Evolutionary conservation across 1,284 basidiomycete species (phyloP).

Genomic region (Pisolithus thermaeus): DNA sequence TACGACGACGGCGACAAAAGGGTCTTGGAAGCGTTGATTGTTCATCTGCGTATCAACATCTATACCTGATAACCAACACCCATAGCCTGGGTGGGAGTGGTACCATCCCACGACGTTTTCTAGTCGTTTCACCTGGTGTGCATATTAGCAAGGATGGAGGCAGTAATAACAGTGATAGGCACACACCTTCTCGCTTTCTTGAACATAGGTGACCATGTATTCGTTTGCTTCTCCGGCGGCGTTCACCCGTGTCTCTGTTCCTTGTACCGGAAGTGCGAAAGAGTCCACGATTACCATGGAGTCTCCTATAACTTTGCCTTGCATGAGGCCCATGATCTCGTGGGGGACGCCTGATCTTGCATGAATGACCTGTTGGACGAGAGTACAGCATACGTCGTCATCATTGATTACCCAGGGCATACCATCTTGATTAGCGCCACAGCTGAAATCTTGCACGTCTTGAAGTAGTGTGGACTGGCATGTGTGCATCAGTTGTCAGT

Average conservation of each 20-base stretch:
- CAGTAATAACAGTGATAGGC: neutral
- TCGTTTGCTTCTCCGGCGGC: slow-evolving; percentile 95
- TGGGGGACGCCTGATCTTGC: slow-evolving; percentile 95
- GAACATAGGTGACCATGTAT: slow-evolving; percentile 95
- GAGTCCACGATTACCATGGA: slow-evolving; percentile 93
- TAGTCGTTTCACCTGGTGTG: slow-evolving; percentile 64
- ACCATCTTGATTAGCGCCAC: slow-evolving; percentile 99
- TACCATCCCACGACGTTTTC: slow-evolving; percentile 99
- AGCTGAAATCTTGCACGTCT: slow-evolving; percentile 90
- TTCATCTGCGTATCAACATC: slow-evolving; percentile 94
- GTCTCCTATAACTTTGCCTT: slow-evolving; percentile 87
- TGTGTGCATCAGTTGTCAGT: neutral
- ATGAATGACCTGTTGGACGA: slow-evolving; percentile 76
- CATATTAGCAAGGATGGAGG: neutral
- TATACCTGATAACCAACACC: slow-evolving; percentile 96
- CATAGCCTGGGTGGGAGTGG: slow-evolving; percentile 96
- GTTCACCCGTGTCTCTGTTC: slow-evolving; percentile 98
- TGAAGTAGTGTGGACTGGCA: slow-evolving; percentile 84
- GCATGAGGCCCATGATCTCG: slow-evolving; percentile 99
- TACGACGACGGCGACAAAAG: slow-evolving; percentile 95
- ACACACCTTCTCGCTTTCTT: slow-evolving; percentile 70
- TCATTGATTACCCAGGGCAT: slow-evolving; percentile 7
- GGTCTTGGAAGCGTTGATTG: slow-evolving; percentile 93
- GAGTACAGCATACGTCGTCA: neutral
- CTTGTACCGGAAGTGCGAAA: slow-evolving; percentile 95